Percentiles rank a stretch among this genome's conserved stretches.
phyloP scores from a whole-genome alignment of 805 yeast species.

The Saccharomycopsis oosterbeekiorum region DNA sequence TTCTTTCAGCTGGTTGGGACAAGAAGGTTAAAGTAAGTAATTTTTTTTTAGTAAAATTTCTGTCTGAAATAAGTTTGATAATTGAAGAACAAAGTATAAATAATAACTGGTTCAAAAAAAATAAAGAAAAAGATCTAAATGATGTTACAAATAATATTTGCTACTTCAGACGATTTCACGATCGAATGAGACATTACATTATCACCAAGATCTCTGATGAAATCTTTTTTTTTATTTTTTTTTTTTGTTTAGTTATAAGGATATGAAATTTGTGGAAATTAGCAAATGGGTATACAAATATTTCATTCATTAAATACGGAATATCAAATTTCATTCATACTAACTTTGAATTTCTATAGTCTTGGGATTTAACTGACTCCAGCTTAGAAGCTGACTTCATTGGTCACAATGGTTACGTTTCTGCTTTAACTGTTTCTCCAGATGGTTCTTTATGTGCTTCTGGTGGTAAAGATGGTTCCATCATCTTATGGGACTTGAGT shows the following conservation, averaged over 20 bases:
- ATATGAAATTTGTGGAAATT: not conserved
- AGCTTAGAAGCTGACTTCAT: slow-evolving; percentile 88
- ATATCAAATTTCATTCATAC: not conserved
- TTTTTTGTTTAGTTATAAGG: not conserved
- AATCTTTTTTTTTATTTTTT: slow-evolving; percentile 3
- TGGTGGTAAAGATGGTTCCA: slow-evolving; percentile 99
- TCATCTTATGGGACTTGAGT: slow-evolving; percentile 96
- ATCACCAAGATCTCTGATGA: slow-evolving; percentile 99
- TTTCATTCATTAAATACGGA: not conserved
- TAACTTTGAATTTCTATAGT: slow-evolving; percentile 35
- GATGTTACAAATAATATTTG: slow-evolving; percentile 83
- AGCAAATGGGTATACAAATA: too few relatives aligned
- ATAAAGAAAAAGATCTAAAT: slow-evolving; percentile 29
- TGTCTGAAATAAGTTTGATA: not conserved
- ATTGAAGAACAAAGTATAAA: not conserved
- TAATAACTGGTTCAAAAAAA: not conserved
- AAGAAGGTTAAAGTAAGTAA: slow-evolving; percentile 95
- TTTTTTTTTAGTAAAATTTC: not conserved
- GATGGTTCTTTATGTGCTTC: slow-evolving; percentile 99
- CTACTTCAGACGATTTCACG: slow-evolving; percentile 90
- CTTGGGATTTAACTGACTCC: slow-evolving; percentile 88
- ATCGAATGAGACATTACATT: slow-evolving; percentile 87
- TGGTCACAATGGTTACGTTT: slow-evolving; percentile 99
- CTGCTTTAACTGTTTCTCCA: slow-evolving; percentile 96
- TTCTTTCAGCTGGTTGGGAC: slow-evolving; percentile 98